Base-by-base conservation (phyloP, 768 basidiomycete genomes). In the Tricholoma terreum region DNA sequence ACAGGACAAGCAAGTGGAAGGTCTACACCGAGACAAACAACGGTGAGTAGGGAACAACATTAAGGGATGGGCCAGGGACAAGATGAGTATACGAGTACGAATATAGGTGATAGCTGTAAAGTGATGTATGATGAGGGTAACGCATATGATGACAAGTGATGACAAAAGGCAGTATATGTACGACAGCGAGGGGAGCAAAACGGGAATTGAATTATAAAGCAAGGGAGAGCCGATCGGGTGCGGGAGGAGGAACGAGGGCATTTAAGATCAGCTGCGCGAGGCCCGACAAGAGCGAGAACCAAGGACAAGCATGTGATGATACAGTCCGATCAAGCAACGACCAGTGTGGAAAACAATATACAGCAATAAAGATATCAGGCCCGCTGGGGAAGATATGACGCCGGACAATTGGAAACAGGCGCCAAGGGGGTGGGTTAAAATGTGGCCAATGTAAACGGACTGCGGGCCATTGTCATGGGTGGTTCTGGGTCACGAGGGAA, bases 361-460 rank as follows among this genome's bases (percentile, higher is more conserved):
- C 77, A 77, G 69, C 67, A 80, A 79, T 79, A 79, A 79, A 63
- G 63, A 79, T 79, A 79, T 64, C 45, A 52, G 60, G 33, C 22
- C 54, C 54, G 61, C 40, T 63, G 43, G 48, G 58, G 57, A 58
- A 52, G 36, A 59, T 54, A 50, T 52, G 59, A 34, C 30, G 40
- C 40, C 40, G 49, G 30, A 40, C 4, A 40, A 56, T 50, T 56
- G 62, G 62, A 61, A 40, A 49, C 40, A 38, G 52, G 31, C 35
- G 34, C 27, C n/a, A 45, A 9, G 51, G 46, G 17, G 51, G 63
- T 63, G 61, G 46, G 50, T 74, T 66, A 88, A 65, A 89, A 89
- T 2, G 87, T 88, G 38, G 87, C 85, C 55, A 84, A 67, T 36
- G 73, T 73, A 57, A 75, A 73, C n/a, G 83, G 82, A 22, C 76